Evolutionary conservation across 352 stramenopile genomes (phyloP).

Genomic region (Phytophthora gonapodyides): DNA sequence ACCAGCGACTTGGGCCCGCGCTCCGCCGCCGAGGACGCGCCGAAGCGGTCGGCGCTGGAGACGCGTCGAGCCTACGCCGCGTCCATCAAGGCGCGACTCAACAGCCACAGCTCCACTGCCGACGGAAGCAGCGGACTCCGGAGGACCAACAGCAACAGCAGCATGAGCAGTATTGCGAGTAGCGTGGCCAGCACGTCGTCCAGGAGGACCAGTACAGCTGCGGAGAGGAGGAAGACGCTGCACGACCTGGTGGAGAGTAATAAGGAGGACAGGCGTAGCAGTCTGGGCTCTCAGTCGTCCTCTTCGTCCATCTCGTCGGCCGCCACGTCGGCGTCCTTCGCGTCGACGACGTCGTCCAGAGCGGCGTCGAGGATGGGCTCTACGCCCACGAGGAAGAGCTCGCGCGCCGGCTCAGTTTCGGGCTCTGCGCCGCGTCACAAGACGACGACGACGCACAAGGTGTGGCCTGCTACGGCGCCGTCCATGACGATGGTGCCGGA

Average conservation of each 20-base stretch:
- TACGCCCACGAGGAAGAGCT: conserved; percentile 6
- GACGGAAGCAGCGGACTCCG: conserved; percentile 28
- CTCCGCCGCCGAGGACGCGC: conserved; percentile 6
- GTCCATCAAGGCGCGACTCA: conserved; percentile 23
- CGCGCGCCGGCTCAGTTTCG: conserved; percentile 8
- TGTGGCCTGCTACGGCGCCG: conserved; percentile 41
- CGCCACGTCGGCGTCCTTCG: conserved; percentile 39
- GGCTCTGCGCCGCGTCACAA: conserved; percentile 25
- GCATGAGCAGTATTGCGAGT: conserved; percentile 35
- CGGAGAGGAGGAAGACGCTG: conserved; percentile 39
- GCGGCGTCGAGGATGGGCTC: conserved; percentile 20
- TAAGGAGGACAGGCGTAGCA: conserved; percentile 48
- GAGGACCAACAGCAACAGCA: conserved; percentile 41
- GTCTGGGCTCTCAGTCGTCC: conserved; percentile 56
- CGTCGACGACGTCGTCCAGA: conserved; percentile 39
- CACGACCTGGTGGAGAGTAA: conserved; percentile 49
- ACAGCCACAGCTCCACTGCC: background rate
- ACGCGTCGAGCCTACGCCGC: conserved; percentile 32
- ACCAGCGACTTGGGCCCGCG: conserved; percentile 23
- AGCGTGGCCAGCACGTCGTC: conserved; percentile 33
- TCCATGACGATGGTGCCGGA: conserved; percentile 34
- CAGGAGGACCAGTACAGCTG: conserved; percentile 19
- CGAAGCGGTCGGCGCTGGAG: conserved; percentile 37
- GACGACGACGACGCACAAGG: conserved; percentile 31
- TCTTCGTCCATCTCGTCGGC: conserved; percentile 52